Evolutionary conservation across 192 early-diverging fungal genomes (phyloP).

Genomic region (Powellomyces hirtus): DNA sequence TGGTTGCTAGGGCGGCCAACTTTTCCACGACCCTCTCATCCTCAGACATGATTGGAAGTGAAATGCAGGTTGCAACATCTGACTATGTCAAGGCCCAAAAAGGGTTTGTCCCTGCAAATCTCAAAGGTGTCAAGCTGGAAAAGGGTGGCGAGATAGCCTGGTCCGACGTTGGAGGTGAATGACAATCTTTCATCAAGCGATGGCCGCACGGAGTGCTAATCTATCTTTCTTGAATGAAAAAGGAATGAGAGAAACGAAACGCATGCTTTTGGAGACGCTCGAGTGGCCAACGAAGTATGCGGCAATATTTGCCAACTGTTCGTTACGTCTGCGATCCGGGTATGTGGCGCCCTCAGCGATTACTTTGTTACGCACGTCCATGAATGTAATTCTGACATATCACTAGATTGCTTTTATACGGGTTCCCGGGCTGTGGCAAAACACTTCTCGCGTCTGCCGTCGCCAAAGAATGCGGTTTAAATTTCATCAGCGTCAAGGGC

Average conservation of each 20-base stretch:
- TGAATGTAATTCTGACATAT: too few relatives aligned
- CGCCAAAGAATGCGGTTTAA: constrained; percentile 93
- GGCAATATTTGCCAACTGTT: constrained; percentile 81
- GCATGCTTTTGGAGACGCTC: constrained; percentile 82
- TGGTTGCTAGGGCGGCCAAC: not conserved
- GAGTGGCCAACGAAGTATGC: constrained; percentile 96
- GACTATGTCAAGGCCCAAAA: constrained; percentile 75
- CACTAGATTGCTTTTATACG: constrained; percentile 81
- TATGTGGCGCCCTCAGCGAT: constrained; percentile 22
- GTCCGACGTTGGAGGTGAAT: constrained; percentile 80
- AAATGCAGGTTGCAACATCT: constrained; percentile 46
- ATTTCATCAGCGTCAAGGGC: constrained; percentile 96
- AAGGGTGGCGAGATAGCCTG: constrained; percentile 69
- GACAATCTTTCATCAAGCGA: not conserved
- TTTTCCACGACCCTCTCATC: not conserved
- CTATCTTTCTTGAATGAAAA: too few relatives aligned
- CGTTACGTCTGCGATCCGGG: constrained; percentile 88
- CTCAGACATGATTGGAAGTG: not conserved
- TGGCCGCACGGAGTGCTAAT: not conserved
- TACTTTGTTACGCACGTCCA: not conserved
- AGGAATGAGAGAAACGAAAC: constrained; percentile 77
- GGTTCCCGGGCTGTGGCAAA: constrained; percentile 98
- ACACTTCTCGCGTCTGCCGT: constrained; percentile 93
- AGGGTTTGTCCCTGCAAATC: constrained; percentile 75
- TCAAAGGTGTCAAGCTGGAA: constrained; percentile 78